phyloP scores from a whole-genome alignment of 768 basidiomycete species.

The Candolleomyces eurysporus region DNA sequence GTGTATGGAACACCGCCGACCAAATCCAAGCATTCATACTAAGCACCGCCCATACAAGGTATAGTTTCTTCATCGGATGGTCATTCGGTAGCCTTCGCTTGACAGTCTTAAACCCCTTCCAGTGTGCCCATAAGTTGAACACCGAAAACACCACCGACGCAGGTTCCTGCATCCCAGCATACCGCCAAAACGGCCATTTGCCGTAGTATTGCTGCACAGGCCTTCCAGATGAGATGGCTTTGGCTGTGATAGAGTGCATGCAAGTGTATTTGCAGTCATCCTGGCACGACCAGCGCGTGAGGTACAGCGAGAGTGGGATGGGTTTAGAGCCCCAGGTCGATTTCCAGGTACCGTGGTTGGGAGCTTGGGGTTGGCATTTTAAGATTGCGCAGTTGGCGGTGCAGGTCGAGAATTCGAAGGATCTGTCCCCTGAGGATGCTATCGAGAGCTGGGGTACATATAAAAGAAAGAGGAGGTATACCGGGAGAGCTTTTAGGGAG shows the following conservation, averaged over 20 bases:
- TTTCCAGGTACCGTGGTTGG: no score
- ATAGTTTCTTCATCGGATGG: constrained; percentile 73
- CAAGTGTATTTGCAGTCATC: constrained; percentile 91
- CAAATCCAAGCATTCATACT: constrained; percentile 92
- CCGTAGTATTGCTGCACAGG: constrained; percentile 81
- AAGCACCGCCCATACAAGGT: constrained; percentile 60
- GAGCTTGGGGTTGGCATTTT: no score
- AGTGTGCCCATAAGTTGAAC: constrained; percentile 79
- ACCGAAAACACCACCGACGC: constrained; percentile 88
- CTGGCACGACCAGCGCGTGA: constrained; percentile 83
- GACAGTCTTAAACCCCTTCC: constrained; percentile 53
- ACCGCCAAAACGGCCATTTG: constrained; percentile 95
- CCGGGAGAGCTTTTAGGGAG: no score
- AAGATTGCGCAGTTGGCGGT: no score
- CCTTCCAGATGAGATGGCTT: constrained; percentile 39
- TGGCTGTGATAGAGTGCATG: constrained; percentile 74
- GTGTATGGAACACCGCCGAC: constrained; percentile 88
- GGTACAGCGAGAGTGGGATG: constrained; percentile 47
- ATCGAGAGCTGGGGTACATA: no score
- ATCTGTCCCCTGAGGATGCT: no score
- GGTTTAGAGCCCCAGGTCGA: no score
- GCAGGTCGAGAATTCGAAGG: no score
- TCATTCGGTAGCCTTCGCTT: constrained; percentile 41
- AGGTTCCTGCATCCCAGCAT: constrained; percentile 91
- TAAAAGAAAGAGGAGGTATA: no score